Evolutionary conservation across 1,139 yeast genomes (phyloP), one percentile per base, ranked within the genome.

Genomic region (Geotrichum aggregatum): DNA sequence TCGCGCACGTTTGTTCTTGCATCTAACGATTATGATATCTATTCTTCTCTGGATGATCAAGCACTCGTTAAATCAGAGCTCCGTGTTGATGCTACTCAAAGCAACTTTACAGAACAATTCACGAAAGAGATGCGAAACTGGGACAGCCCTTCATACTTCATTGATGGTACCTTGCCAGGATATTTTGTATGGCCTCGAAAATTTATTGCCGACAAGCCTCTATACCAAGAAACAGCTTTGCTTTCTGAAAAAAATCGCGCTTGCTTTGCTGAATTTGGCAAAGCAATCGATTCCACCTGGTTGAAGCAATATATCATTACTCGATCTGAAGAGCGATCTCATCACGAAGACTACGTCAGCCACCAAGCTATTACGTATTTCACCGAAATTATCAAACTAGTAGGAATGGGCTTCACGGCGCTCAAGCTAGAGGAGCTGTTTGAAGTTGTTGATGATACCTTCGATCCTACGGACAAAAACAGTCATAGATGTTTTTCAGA

Each of bases 141-240:
- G 11, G 56, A 62, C 3, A 54, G 58, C n/a, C 63, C 65, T 0
- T 30, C 56, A 1, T 68, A 62, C 52, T 63, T 43, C 59, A 65
- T 72, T 18, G 69, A 70, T 0, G 57, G 69, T 33, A 84, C 88
- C 1, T 63, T 64, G 1, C 84, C 70, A 59, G 96, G 97, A 0
- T 87, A 94, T 84, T 69, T 87, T 16, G 83, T 84, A 49, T 88
- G 97, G 96, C 87, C 84, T 16, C 70, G 78, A 10, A 58, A 69
- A 0, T 65, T 87, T 69, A 65, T 68, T 31, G 94, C 78, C 1
- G 72, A 79, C 11, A 67, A 70, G 18, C 65, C 67, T 2, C 63
- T 64, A 7, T 50, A 56, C 19, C 44, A 52, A 1, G 59, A 64
- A 7, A 67, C 70, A 1, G 59, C 77, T 30, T 62, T 68, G 10